Base-by-base conservation (phyloP, 2,329 filamentous ascomycete species). In the Venturia aucupariae region DNA sequence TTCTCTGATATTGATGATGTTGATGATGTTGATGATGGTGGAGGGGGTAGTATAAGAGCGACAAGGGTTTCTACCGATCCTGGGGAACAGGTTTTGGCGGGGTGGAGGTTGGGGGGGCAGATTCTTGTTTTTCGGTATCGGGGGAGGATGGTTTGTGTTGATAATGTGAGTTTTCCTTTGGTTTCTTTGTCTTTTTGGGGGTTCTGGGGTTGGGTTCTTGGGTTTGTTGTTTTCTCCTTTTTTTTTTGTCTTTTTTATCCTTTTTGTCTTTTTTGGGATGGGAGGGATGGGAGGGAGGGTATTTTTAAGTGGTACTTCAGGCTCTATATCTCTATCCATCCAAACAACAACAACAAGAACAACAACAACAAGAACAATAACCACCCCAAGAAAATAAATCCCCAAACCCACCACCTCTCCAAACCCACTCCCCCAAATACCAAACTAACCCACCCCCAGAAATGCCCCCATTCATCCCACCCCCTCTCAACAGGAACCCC, bases 381-480 rank as follows among this genome's bases (percentile, higher is more conserved):
- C n/a, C n/a, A n/a, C n/a, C n/a, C n/a, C n/a, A n/a, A n/a, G n/a
- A n/a, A n/a, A n/a, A 19, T 15, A 6, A 42, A 42, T 3, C 42
- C 4, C 17, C 42, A 13, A 19, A 2, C 42, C 17, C 42, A 3
- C 17, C n/a, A n/a, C 42, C 42, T 5, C 4, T 8, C 17, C 17
- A n/a, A n/a, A 4, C n/a, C n/a, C 6, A 4, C n/a, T 11, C 46
- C 22, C 8, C 22, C 8, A 27, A 10, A 27, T 0, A 2, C 5
- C 7, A 48, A 24, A 24, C 22, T 27, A 24, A 48, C 22, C 22
- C 15, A n/a, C 3, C 10, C 22, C 7, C 24, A 63, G 62, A 63
- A 63, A 78, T 90, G 87, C 65, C 87, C 87, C 0, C 87, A 90
- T 68, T 84, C 83, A 1, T 82, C 86, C 0, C 90, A 82, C 65